Conservation (phyloP, 345 rosid genomes). For the Gossypium thurberi region DNA sequence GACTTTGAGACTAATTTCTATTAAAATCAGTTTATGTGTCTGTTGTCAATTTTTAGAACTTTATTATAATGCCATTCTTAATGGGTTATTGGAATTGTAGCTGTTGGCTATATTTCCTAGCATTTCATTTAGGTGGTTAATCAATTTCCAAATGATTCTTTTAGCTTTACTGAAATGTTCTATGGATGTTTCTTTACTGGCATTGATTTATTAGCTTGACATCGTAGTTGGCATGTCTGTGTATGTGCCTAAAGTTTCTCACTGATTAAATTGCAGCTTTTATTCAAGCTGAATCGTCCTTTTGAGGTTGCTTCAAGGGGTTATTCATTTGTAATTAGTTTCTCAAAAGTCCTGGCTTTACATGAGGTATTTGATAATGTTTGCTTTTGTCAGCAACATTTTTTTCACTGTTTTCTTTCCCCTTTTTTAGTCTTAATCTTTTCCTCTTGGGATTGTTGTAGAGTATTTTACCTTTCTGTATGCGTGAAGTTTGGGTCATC, state of each 20-base stretch:
- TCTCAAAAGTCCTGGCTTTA: constrained; percentile 58
- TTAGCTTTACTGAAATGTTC: neutral
- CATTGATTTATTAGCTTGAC: neutral
- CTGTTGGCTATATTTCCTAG: neutral
- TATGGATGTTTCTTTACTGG: neutral
- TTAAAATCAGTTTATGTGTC: constrained; percentile 4
- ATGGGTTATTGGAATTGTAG: neutral
- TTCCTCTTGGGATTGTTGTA: neutral
- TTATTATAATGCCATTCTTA: constrained; percentile 5
- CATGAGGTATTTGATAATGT: constrained; percentile 53
- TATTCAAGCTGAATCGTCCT: constrained; percentile 83
- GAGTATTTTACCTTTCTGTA: constrained; percentile 17
- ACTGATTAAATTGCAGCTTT: constrained; percentile 45
- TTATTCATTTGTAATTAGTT: constrained; percentile 72
- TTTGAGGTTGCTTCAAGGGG: constrained; percentile 96
- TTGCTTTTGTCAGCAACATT: neutral
- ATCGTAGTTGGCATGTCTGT: neutral
- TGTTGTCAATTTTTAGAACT: constrained; percentile 10
- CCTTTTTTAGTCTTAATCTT: neutral
- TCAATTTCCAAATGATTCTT: neutral
- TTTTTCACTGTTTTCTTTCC: neutral
- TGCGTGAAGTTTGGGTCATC: constrained; percentile 89
- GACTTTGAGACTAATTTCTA: neutral
- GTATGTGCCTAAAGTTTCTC: constrained; percentile 2
- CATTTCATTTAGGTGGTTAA: constrained; percentile 1